Percentiles rank a stretch among this genome's conserved stretches.
phyloP scores from a whole-genome alignment of 2,329 filamentous ascomycete genomes.

The Pochonia chlamydosporia region DNA sequence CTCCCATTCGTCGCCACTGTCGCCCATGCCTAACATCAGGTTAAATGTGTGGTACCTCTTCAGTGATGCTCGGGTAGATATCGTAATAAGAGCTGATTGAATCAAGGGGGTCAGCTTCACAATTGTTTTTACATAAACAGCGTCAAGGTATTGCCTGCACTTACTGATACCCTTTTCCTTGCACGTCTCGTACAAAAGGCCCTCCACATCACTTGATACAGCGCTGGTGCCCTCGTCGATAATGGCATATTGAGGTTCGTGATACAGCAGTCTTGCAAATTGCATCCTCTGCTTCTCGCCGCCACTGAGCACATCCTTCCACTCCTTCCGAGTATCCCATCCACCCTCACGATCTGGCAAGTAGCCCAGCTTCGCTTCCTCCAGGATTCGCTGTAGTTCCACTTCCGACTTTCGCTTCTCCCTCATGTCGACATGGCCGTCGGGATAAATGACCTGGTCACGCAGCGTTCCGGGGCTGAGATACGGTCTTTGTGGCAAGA shows the following conservation, averaged over 20 bases:
- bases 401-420: constrained; percentile 71
- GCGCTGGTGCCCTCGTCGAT: constrained; percentile 95
- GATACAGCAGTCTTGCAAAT: constrained; percentile 85
- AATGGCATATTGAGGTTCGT: constrained; percentile 90
- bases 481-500: constrained; percentile 90
- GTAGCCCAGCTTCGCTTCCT: constrained; percentile 82
- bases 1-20: constrained; percentile 81
- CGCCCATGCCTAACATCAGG: constrained; percentile 74
- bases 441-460: constrained; percentile 96
- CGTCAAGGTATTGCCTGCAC: constrained; percentile 30
- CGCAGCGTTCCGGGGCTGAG: constrained; percentile 86
- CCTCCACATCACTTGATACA: constrained; percentile 91
- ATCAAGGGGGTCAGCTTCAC: constrained; percentile 9
- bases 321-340: constrained; percentile 95
- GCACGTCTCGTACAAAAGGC: constrained; percentile 83
- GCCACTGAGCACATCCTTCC: constrained; percentile 96
- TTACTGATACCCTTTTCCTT: constrained; percentile 91
- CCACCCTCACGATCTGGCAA: constrained; percentile 88
- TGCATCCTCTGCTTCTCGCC: constrained; percentile 96
- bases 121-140: neutral
- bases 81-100: constrained; percentile 78
- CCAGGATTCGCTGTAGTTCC: constrained; percentile 71
- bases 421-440: constrained; percentile 91
- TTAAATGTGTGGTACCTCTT: constrained; percentile 96
- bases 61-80: constrained; percentile 87